Evolutionary conservation across 2,329 filamentous ascomycete genomes (phyloP).

Genomic region (Aureobasidium sp.): DNA sequence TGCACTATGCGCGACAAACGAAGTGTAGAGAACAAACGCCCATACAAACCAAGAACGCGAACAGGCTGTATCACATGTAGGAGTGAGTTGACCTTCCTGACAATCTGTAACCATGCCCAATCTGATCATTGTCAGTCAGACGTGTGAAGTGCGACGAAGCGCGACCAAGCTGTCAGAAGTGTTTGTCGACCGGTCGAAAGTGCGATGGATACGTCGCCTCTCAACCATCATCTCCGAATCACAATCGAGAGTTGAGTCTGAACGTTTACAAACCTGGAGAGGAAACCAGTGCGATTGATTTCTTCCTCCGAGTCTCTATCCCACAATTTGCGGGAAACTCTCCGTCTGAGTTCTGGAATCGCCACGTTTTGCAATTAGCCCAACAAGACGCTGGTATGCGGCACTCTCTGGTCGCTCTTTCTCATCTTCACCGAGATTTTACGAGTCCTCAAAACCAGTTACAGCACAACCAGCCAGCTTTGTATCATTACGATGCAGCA

Average conservation of each 20-base stretch:
- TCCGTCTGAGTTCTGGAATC: neutral
- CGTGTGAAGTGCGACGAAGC: conserved; percentile 52
- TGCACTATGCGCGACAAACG: neutral
- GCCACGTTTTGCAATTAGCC: neutral
- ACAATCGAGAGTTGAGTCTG: neutral
- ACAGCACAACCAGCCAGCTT: neutral
- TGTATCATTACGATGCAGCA: neutral
- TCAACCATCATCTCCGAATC: neutral
- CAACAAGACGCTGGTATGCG: neutral
- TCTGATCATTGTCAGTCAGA: conserved; percentile 27
- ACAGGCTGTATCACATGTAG: conserved; percentile 1
- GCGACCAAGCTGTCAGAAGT: conserved; percentile 46
- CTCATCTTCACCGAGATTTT: neutral
- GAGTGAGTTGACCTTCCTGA: neutral
- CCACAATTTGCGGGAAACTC: neutral
- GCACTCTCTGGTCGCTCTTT: neutral
- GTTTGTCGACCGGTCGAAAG: conserved; percentile 46
- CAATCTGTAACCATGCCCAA: neutral
- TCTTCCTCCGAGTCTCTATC: neutral
- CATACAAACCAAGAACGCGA: neutral
- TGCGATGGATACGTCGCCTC: conserved; percentile 46
- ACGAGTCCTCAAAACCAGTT: neutral
- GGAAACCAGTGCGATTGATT: neutral
- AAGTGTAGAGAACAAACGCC: neutral
- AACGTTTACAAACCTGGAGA: neutral